Percentiles rank a stretch among this genome's conserved stretches.
phyloP scores from a whole-genome alignment of 306 rosid genomes.

The Acacia melanoxylon region DNA sequence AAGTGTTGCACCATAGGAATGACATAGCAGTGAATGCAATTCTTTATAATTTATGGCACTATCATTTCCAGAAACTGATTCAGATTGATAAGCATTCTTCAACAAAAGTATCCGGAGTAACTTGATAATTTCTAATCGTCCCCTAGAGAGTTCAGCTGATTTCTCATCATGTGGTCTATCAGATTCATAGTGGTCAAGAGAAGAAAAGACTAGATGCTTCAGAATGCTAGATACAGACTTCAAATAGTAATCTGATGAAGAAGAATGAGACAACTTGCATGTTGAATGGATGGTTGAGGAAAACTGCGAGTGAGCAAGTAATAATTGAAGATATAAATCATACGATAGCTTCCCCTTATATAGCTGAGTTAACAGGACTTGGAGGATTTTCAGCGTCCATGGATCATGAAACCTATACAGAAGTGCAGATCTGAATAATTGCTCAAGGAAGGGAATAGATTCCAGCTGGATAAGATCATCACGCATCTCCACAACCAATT shows the following conservation, averaged over 20 bases:
- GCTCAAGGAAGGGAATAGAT: constrained; percentile 68
- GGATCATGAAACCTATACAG: constrained; percentile 73
- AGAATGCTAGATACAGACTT: constrained; percentile 77
- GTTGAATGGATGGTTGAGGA: constrained; percentile 58
- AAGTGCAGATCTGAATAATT: constrained; percentile 68
- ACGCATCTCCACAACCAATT: constrained; percentile 52
- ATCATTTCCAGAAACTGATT: constrained; percentile 48
- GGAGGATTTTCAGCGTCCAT: constrained; percentile 61
- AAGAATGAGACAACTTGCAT: constrained; percentile 37
- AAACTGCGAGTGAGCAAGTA: constrained; percentile 89
- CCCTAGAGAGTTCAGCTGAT: constrained; percentile 35
- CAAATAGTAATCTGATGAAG: constrained; percentile 55
- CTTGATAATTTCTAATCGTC: constrained; percentile 68
- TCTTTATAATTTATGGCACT: constrained; percentile 57
- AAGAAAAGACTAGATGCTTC: constrained; percentile 58
- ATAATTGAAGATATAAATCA: constrained; percentile 64
- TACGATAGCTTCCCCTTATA: constrained; percentile 56
- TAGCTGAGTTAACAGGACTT: constrained; percentile 47
- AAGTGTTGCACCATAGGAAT: constrained; percentile 73
- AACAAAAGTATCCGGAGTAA: constrained; percentile 56
- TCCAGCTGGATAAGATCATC: constrained; percentile 49
- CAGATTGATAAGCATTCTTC: constrained; percentile 38
- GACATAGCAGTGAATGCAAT: constrained; percentile 59
- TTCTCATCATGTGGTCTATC: constrained; percentile 31
- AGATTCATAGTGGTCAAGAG: constrained; percentile 39